phyloP scores from a whole-genome alignment of 2,329 filamentous ascomycete species.

The Nemania serpens region DNA sequence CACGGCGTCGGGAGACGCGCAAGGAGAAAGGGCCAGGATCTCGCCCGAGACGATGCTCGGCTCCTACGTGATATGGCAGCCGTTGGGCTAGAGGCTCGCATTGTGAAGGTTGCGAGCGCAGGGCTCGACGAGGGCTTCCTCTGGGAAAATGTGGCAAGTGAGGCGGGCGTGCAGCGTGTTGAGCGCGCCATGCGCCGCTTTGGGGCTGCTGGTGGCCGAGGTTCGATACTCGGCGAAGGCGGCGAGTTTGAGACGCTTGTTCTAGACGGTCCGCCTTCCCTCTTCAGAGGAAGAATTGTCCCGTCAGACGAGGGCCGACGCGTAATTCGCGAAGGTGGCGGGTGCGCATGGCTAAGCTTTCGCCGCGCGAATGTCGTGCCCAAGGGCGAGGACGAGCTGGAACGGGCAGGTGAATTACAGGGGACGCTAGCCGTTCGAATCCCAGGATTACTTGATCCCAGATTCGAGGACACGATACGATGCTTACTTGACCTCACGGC shows the following conservation, averaged over 20 bases:
- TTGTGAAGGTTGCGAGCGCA: conserved; percentile 93
- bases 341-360: conserved; percentile 74
- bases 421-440: conserved; percentile 49
- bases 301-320: conserved; percentile 59
- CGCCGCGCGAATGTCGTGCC: conserved; percentile 57
- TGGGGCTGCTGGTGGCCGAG: conserved; percentile 60
- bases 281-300: conserved; percentile 75
- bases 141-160: conserved; percentile 76
- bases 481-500: conserved; percentile 32
- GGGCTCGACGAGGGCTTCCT: conserved; percentile 81
- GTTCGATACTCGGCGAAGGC: conserved; percentile 84
- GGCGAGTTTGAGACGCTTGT: conserved; percentile 96
- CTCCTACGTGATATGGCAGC: conserved; percentile 82
- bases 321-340: conserved; percentile 71
- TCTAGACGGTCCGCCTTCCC: conserved; percentile 71
- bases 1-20: neutral
- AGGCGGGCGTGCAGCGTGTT: conserved; percentile 52
- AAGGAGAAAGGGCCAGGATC: neutral
- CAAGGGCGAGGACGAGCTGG: conserved; percentile 40
- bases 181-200: conserved; percentile 67
- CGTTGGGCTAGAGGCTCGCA: conserved; percentile 80
- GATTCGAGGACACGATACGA: conserved; percentile 54
- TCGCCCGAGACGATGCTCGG: conserved; percentile 50
- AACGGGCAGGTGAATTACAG: conserved; percentile 16
- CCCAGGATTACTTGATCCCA: conserved; percentile 69